Base-by-base conservation (phyloP, 176 grass and related monocot species). In the Bonia amplexicaulis region DNA sequence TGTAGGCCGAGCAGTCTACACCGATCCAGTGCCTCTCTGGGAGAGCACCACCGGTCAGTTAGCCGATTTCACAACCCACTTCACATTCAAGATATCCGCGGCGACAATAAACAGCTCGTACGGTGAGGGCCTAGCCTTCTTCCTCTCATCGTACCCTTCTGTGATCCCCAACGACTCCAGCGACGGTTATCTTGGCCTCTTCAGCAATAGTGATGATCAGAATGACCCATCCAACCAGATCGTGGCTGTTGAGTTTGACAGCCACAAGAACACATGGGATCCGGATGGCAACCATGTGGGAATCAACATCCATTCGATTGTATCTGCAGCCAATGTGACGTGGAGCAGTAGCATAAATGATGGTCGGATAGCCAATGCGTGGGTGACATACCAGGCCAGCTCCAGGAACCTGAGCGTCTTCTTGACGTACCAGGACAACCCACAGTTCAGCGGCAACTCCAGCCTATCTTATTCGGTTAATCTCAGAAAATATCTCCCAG, bases 161-260 rank as follows among this genome's bases (percentile, higher is more conserved):
- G 37, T 66, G 71, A 46, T 91, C 45, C 89, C 92, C 7, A 66
- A 23, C 20, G 52, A 69, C 29, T 89, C 86, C 26, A 22, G 3
- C 6, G 84, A 61, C 41, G 89, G 71, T 7, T 70, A 81, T 61
- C 87, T 91, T 60, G 92, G 92, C 16, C 89, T 94, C 26, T 89
- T 91, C 80, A 52, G 58, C 74, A 53, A 40, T 48, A 65, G 14
- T 25, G 39, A 5, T 37, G 73, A 73, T 72, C 41, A 79, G 9
- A 74, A 33, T 12, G 19, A 78, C 42, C 22, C 82, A 45, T 51
- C 80, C 22, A 86, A 46, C 44, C 40, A 69, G 23, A 77, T 85
- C 0, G 86, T 94, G 46, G 92, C 89, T 12, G 68, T 94, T 16
- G 89, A 94, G 84, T 94, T 94, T 74, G 89, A 94, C 58, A 94